phyloP scores from a whole-genome alignment of 768 basidiomycete species.

The Mycena leptocephala region DNA sequence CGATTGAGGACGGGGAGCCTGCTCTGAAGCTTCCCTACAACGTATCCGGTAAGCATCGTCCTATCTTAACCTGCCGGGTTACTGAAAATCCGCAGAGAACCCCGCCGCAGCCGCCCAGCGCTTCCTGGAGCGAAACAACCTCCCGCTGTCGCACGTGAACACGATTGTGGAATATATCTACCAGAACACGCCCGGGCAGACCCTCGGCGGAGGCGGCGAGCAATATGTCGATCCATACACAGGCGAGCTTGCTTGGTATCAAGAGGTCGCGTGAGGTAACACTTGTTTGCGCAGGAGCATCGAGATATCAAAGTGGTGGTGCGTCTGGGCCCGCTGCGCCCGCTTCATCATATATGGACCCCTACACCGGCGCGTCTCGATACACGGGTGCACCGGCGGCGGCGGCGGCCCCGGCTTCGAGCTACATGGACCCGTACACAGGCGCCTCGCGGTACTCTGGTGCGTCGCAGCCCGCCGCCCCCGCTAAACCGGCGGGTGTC shows the following conservation, averaged over 20 bases:
- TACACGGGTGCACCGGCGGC: slow-evolving; percentile 64
- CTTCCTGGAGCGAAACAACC: slow-evolving; percentile 88
- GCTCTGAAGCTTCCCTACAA: slow-evolving; percentile 97
- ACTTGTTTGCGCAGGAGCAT: slow-evolving; percentile 62
- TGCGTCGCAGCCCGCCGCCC: slow-evolving; percentile 48
- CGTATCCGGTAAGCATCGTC: slow-evolving; percentile 71
- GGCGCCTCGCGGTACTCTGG: slow-evolving; percentile 78
- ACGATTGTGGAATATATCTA: slow-evolving; percentile 96
- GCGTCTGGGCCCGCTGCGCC: slow-evolving; percentile 48
- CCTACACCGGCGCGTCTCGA: slow-evolving; percentile 82
- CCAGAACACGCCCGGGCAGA: slow-evolving; percentile 88
- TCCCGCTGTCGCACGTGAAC: slow-evolving; percentile 88
- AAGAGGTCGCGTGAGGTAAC: slow-evolving; percentile 24
- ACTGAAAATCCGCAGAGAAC: slow-evolving; percentile 75
- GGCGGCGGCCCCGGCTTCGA: slow-evolving; percentile 51
- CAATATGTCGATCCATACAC: slow-evolving; percentile 93
- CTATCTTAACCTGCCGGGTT: neutral
- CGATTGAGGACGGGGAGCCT: slow-evolving; percentile 93
- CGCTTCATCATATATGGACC: slow-evolving; percentile 68
- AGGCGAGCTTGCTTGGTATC: slow-evolving; percentile 60
- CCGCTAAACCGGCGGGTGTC: slow-evolving; percentile 55
- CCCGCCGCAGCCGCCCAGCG: slow-evolving; percentile 91
- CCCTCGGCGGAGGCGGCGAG: slow-evolving; percentile 68
- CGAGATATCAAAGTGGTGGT: slow-evolving; percentile 71
- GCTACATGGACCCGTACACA: slow-evolving; percentile 77